Percentiles rank a stretch among this genome's conserved stretches.
These are phyloP conservation scores for Geotrichum australiense DNA, from an alignment of 1,139 yeast species.

Conservation along the genomic window DNA sequence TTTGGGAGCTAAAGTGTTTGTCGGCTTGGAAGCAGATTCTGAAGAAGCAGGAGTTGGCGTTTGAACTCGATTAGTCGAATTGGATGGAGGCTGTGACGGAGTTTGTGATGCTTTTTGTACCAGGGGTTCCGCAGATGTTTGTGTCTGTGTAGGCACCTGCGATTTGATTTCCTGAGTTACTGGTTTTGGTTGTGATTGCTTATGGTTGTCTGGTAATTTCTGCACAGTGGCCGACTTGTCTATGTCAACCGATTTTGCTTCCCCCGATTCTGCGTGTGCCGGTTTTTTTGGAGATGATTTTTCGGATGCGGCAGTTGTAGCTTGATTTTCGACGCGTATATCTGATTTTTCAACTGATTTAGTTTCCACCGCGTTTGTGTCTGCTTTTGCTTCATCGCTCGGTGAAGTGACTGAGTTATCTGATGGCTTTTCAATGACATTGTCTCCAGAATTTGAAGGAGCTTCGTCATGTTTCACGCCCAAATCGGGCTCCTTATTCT, in stretches of 20 bases:
- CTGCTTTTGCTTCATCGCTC: slow-evolving; percentile 12
- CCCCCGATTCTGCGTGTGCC: too few relatives aligned
- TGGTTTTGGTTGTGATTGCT: not conserved
- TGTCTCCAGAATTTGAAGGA: too few relatives aligned
- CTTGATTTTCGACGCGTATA: not conserved
- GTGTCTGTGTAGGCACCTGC: not conserved
- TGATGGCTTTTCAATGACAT: too few relatives aligned
- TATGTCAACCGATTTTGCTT: too few relatives aligned
- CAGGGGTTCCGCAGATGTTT: too few relatives aligned
- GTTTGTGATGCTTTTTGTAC: too few relatives aligned
- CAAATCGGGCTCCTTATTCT: slow-evolving; percentile 14
- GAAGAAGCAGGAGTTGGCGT: not conserved
- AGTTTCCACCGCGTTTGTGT: not conserved
- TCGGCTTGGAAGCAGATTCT: not conserved
- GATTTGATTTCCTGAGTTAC: not conserved
- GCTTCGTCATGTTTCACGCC: too few relatives aligned
- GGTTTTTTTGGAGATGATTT: too few relatives aligned
- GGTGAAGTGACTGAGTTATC: too few relatives aligned
- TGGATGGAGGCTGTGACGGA: too few relatives aligned
- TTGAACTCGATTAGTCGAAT: not conserved
- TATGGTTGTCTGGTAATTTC: not conserved
- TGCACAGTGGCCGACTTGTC: too few relatives aligned
- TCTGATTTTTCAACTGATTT: not conserved
- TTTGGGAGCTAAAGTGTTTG: too few relatives aligned
- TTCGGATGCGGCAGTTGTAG: not conserved